Evolutionary conservation across 345 rosid species (phyloP).

Genomic region (Aquilaria yunnanensis): DNA sequence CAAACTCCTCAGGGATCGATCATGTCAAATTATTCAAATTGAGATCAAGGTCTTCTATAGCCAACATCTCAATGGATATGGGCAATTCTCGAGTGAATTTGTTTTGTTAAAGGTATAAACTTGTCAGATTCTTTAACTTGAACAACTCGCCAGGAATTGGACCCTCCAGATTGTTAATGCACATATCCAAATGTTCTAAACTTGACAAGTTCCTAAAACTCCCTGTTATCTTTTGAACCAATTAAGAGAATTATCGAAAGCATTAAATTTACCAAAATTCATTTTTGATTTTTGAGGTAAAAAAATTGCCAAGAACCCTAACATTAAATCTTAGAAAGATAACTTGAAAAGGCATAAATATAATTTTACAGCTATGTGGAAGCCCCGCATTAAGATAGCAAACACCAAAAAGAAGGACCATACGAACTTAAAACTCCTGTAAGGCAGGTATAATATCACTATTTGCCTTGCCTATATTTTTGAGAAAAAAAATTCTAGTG

Average conservation of each 20-base stretch:
- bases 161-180: constrained; percentile 44
- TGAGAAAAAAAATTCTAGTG: constrained; percentile 61
- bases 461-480: constrained; percentile 40
- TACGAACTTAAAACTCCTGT: constrained; percentile 43
- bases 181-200: constrained; percentile 45
- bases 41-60: constrained; percentile 47
- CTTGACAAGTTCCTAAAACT: constrained; percentile 34
- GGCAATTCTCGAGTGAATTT: constrained; percentile 55
- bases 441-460: constrained; percentile 56
- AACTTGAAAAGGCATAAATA: too few species aligned
- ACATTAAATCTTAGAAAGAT: too few species aligned
- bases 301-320: too few species aligned
- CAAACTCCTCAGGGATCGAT: constrained; percentile 47
- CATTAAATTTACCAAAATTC: too few species aligned
- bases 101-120: constrained; percentile 40
- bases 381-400: not conserved
- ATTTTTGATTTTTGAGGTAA: too few species aligned
- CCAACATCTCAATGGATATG: constrained; percentile 26
- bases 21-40: constrained; percentile 50
- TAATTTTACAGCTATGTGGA: not conserved
- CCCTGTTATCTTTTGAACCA: constrained; percentile 14
- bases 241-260: too few species aligned
- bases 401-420: not conserved
- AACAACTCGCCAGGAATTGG: constrained; percentile 44
- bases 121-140: constrained; percentile 38